Conservation (phyloP, 176 grass and related monocot genomes). For the Aegilops tauschii region DNA sequence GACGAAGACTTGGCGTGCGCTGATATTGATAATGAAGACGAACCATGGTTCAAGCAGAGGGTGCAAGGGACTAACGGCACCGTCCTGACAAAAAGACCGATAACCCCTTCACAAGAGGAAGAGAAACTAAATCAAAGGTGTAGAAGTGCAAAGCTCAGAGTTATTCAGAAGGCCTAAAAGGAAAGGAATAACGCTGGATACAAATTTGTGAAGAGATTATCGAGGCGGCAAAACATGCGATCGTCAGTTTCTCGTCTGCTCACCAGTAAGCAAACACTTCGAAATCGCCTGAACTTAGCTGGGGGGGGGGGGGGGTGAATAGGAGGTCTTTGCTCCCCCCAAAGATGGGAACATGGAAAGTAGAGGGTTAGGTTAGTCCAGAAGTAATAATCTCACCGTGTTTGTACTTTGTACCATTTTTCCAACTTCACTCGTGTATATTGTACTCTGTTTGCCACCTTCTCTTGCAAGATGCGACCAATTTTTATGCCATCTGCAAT, state of each 20-base stretch:
- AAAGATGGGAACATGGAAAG: neutral
- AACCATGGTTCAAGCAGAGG: conserved; percentile 58
- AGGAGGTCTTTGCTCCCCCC: neutral
- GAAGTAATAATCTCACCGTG: neutral
- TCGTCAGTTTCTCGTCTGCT: neutral
- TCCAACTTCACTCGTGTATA: neutral
- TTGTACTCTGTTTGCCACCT: neutral
- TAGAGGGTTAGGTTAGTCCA: conserved; percentile 27
- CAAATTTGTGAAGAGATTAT: conserved; percentile 8
- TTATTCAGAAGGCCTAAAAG: conserved; percentile 54
- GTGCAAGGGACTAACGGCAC: conserved; percentile 68
- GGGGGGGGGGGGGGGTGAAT: neutral
- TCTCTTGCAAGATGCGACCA: neutral
- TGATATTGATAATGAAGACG: conserved; percentile 30
- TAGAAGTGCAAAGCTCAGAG: conserved; percentile 92
- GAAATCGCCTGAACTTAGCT: neutral
- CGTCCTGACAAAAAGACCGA: conserved; percentile 80
- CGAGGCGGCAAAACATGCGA: neutral
- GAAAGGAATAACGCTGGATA: neutral
- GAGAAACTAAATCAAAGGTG: conserved; percentile 84
- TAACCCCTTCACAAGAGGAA: conserved; percentile 77
- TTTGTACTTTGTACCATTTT: neutral
- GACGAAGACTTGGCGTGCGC: neutral
- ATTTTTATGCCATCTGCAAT: neutral
- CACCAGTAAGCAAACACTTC: neutral